A percentile compares a stretch with the other conserved stretches of the same genome.
phyloP scores from a whole-genome alignment of 1,284 basidiomycete species.

The Moesziomyces aphidis region DNA sequence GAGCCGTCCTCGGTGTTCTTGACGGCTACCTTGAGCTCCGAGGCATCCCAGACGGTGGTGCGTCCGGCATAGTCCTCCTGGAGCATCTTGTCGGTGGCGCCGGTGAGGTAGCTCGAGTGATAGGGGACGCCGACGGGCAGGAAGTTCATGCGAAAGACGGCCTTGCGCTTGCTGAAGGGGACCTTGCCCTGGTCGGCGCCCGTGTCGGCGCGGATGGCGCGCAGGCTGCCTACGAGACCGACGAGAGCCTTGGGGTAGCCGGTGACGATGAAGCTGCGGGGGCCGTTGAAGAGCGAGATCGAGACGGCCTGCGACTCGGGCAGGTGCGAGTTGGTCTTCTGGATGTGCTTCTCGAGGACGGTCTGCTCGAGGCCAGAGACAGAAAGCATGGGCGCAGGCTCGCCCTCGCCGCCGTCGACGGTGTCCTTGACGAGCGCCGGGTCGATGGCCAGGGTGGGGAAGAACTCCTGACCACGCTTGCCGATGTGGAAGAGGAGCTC shows the following conservation, averaged over 20 bases:
- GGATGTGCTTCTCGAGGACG: constrained; percentile 82
- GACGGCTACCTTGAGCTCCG: constrained; percentile 84
- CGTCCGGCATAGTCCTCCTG: constrained; percentile 75
- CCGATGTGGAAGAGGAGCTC: constrained; percentile 94
- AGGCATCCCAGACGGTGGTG: constrained; percentile 76
- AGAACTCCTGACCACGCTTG: constrained; percentile 90
- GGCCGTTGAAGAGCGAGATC: constrained; percentile 91
- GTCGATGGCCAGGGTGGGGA: constrained; percentile 92
- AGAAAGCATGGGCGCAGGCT: constrained; percentile 91
- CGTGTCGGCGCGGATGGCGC: constrained; percentile 86
- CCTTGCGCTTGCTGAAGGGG: constrained; percentile 93
- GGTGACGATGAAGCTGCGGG: constrained; percentile 90
- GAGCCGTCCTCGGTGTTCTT: constrained; percentile 81
- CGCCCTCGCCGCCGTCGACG: constrained; percentile 90
- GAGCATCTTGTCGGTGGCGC: constrained; percentile 80
- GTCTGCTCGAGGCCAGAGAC: constrained; percentile 82
- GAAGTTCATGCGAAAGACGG: constrained; percentile 92
- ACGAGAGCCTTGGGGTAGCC: constrained; percentile 92
- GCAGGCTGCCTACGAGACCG: constrained; percentile 88
- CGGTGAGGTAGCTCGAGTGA: constrained; percentile 87
- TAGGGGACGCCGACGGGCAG: constrained; percentile 94
- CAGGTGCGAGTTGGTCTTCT: constrained; percentile 88
- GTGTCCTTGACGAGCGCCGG: constrained; percentile 88
- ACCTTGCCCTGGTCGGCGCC: constrained; percentile 93
- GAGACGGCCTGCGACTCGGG: constrained; percentile 80